phyloP scores from a whole-genome alignment of 1,139 yeast genomes.

The Hanseniaspora sp. region DNA sequence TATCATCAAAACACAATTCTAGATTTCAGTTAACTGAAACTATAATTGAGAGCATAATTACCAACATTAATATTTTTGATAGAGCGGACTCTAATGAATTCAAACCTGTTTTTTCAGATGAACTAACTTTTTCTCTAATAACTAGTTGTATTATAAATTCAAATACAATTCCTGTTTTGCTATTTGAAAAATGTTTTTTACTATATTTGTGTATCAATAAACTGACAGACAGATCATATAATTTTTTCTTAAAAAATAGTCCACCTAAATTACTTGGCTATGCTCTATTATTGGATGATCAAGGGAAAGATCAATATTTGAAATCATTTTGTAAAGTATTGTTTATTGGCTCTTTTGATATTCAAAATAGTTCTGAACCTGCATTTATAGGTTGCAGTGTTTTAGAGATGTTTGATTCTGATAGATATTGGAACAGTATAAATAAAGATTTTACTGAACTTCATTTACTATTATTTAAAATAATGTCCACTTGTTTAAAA shows the following conservation, averaged over 20 bases:
- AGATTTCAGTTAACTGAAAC: background rate
- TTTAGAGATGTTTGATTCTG: background rate
- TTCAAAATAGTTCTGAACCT: background rate
- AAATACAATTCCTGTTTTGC: background rate
- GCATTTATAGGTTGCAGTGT: background rate
- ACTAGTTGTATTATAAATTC: background rate
- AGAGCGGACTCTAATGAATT: background rate
- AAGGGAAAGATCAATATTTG: background rate
- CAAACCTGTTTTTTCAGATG: background rate
- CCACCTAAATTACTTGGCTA: constrained; percentile 2
- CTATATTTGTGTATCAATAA: background rate
- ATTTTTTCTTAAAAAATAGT: background rate
- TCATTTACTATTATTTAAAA: constrained; percentile 4
- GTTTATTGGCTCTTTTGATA: constrained; percentile 1
- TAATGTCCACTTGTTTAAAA: background rate
- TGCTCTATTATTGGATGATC: background rate
- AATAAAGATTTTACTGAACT: background rate
- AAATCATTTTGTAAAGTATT: constrained; percentile 7
- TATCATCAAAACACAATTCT: background rate
- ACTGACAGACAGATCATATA: background rate
- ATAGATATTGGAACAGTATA: background rate
- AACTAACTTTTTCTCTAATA: background rate
- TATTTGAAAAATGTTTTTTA: constrained; percentile 5
- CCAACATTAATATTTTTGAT: background rate
- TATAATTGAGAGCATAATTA: background rate